These are phyloP conservation scores for Spiraea crenata DNA, from an alignment of 331 rosid genomes.

Conservation along the genomic window DNA sequence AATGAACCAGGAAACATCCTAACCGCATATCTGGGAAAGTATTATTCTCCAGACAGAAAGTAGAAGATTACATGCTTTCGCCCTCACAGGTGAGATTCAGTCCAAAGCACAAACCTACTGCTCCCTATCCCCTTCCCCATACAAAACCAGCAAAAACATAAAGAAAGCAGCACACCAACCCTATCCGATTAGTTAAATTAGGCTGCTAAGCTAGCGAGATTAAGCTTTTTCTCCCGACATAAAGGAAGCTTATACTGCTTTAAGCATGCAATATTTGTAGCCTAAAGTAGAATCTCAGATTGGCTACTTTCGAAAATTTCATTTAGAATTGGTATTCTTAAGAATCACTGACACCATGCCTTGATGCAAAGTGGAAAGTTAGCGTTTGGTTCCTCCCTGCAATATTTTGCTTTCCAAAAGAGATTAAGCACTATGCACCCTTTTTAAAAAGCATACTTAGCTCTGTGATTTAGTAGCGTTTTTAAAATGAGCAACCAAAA, in stretches of 20 bases:
- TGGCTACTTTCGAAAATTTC: not conserved
- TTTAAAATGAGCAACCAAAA: not conserved
- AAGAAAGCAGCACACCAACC: not conserved
- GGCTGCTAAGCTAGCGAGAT: not conserved
- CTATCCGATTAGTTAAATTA: not conserved
- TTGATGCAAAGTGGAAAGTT: conserved; percentile 10
- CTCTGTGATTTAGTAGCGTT: not conserved
- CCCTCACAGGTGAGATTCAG: conserved; percentile 3
- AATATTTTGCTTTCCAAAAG: conserved; percentile 1
- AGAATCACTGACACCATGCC: conserved; percentile 13
- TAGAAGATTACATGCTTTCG: conserved; percentile 22
- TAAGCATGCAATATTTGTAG: not conserved
- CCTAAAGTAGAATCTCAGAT: conserved; percentile 18
- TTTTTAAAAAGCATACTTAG: conserved; percentile 1
- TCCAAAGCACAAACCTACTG: conserved; percentile 7
- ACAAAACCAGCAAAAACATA: not conserved
- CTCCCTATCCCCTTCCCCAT: not conserved
- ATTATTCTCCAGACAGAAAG: conserved; percentile 17
- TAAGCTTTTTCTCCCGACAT: not conserved
- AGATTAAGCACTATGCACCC: not conserved
- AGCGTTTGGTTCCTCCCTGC: conserved; percentile 14
- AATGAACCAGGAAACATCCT: not conserved
- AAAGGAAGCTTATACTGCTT: conserved; percentile 3
- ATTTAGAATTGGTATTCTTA: not conserved
- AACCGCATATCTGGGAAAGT: conserved; percentile 16